phyloP scores from a whole-genome alignment of 1,284 basidiomycete genomes.

The Somion occarium region DNA sequence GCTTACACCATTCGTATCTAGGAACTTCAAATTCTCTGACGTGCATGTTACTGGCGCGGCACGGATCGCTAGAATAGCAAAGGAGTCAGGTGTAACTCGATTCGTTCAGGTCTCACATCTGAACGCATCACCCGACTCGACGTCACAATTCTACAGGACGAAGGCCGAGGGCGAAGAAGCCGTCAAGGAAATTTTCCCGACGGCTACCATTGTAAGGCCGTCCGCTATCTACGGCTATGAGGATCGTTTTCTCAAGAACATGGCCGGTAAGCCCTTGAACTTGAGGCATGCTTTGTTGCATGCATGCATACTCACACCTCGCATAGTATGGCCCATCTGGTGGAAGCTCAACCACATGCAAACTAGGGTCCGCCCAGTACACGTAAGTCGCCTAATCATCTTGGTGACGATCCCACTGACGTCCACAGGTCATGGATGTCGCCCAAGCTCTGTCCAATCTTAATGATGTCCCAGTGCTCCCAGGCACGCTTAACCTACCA shows the following conservation, averaged over 20 bases:
- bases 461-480: slow-evolving; percentile 54
- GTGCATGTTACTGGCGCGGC: slow-evolving; percentile 80
- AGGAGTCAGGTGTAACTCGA: slow-evolving; percentile 75
- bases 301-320: slow-evolving; percentile 18
- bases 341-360: slow-evolving; percentile 90
- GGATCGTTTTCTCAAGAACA: slow-evolving; percentile 92
- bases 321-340: slow-evolving; percentile 83
- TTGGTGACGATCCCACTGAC: not conserved
- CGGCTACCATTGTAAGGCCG: slow-evolving; percentile 89
- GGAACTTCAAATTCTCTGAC: slow-evolving; percentile 70
- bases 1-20: slow-evolving; percentile 14
- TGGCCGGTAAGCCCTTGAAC: slow-evolving; percentile 54
- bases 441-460: slow-evolving; percentile 88
- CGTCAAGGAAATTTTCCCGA: slow-evolving; percentile 82
- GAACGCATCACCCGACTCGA: slow-evolving; percentile 80
- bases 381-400: slow-evolving; percentile 53
- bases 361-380: slow-evolving; percentile 87
- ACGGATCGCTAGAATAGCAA: slow-evolving; percentile 79
- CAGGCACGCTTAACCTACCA: slow-evolving; percentile 78
- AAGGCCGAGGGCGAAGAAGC: slow-evolving; percentile 91
- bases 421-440: slow-evolving; percentile 79
- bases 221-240: slow-evolving; percentile 88
- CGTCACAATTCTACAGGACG: slow-evolving; percentile 82
- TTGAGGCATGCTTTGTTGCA: not conserved
- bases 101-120: slow-evolving; percentile 96